Base-by-base conservation (phyloP, 768 basidiomycete species). In the Termitomyces sp. region DNA sequence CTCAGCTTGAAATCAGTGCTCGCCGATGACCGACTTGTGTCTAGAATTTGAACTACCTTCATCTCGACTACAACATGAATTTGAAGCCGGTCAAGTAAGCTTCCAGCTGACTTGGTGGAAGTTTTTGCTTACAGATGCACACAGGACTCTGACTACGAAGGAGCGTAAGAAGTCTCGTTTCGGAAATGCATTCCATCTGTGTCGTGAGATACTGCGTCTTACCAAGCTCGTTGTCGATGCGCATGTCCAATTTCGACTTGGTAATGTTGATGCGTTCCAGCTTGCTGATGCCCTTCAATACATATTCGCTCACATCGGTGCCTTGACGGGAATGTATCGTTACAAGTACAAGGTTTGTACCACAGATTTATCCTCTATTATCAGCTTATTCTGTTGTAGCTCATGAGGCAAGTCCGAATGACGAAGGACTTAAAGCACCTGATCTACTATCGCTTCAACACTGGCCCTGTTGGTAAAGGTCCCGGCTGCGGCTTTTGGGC, bases 401-500 rank as follows among this genome's bases (percentile, higher is more conserved):
- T 99, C 60, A 99, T 99, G 97, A 83, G 93, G 68, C 97, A 99
- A 86, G 94, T 99, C 39, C 89, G 97, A 61, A 96, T 96, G 94
- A 97, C 94, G 65, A 99, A 98, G 82, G 97, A 98, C 71, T 72
- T 98, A 71, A 99, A 99, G 80, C 95, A 98, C 69, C 76, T 98
- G 65, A 95, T 97, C 73, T 96, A 96, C 78, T 96, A 96, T 68
- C 92, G 94, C 59, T 99, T 99, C 84, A 99, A 99, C 78, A 98
- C 97, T 42, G 97, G 97, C 60, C 97, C 97, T 60, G 97, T 99
- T 49, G 97, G 97, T 24, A 99, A 99, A 72, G 97, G 97, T 64
- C 97, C 97, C 49, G 97, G 97, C 64, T 93, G 92, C 67, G 97
- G 97, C 57, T 98, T 99, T 81, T 99, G 97, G 97, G 94, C 95